These are phyloP conservation scores for Teratosphaeria gauchensis DNA, from an alignment of 2,329 filamentous ascomycete species.

Conservation along the genomic window DNA sequence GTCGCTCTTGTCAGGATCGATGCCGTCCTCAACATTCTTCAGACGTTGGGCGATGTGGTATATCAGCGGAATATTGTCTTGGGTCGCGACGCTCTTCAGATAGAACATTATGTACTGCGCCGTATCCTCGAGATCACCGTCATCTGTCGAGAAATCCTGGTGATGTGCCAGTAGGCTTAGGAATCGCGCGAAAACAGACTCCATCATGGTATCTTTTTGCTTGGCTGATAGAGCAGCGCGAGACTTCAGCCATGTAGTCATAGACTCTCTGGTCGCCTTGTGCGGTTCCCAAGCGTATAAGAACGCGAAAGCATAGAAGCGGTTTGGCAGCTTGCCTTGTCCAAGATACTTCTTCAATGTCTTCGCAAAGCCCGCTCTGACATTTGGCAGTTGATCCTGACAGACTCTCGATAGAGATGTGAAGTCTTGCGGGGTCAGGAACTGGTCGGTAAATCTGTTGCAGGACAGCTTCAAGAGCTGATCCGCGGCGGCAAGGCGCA, in stretches of 20 bases:
- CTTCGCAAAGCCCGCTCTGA: conserved; percentile 69
- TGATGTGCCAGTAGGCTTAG: conserved; percentile 87
- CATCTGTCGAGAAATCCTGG: conserved; percentile 65
- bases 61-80: conserved; percentile 79
- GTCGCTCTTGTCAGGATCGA: conserved; percentile 58
- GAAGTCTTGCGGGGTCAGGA: conserved; percentile 65
- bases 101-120: conserved; percentile 87
- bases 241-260: conserved; percentile 82
- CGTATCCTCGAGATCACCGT: conserved; percentile 67
- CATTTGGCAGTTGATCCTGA: conserved; percentile 65
- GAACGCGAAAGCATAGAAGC: conserved; percentile 87
- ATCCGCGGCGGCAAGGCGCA: conserved; percentile 73
- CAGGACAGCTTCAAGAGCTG: conserved; percentile 74
- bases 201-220: conserved; percentile 53
- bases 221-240: conserved; percentile 57
- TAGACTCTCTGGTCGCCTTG: conserved; percentile 59
- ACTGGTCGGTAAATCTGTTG: conserved; percentile 62
- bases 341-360: conserved; percentile 88
- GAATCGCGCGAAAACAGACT: conserved; percentile 70
- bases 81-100: conserved; percentile 68
- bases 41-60: conserved; percentile 87
- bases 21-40: conserved; percentile 77
- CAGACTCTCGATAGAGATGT: conserved; percentile 70
- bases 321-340: conserved; percentile 55
- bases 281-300: conserved; percentile 84